Conservation (phyloP, 495 filamentous ascomycete species). For the Penicillium malachiteum region DNA sequence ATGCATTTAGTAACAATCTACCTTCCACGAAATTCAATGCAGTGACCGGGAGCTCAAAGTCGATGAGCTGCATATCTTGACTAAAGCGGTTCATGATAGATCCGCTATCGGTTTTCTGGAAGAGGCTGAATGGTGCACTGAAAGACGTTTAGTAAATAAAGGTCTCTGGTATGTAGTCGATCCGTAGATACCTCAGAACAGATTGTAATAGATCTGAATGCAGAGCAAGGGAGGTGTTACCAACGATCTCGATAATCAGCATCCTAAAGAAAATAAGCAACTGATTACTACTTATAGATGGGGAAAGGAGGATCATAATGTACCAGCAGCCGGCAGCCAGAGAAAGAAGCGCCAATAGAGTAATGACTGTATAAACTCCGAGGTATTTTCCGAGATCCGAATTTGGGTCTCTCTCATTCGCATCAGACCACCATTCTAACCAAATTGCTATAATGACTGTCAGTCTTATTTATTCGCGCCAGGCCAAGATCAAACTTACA, state of each 20-base stretch:
- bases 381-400: slow-evolving; percentile 40
- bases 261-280: neutral
- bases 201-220: slow-evolving; percentile 3
- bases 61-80: slow-evolving; percentile 41
- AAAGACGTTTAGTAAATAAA: slow-evolving; percentile 1
- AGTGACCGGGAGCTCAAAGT: slow-evolving; percentile 29
- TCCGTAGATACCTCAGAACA: neutral
- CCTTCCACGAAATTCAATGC: slow-evolving; percentile 8
- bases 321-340: slow-evolving; percentile 35
- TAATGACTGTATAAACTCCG: slow-evolving; percentile 35
- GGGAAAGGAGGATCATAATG: slow-evolving; percentile 9
- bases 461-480: neutral
- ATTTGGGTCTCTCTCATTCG: slow-evolving; percentile 29
- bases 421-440: slow-evolving; percentile 43
- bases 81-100: slow-evolving; percentile 17
- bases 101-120: slow-evolving; percentile 23
- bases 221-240: slow-evolving; percentile 4
- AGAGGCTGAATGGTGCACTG: slow-evolving; percentile 39
- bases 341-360: slow-evolving; percentile 20
- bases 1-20: neutral
- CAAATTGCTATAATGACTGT: slow-evolving; percentile 29
- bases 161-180: neutral
- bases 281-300: neutral
- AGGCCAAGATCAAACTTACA: neutral
- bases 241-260: slow-evolving; percentile 10